Evolutionary conservation across 768 basidiomycete species (phyloP).

Genomic region (Termitomyces sp.): DNA sequence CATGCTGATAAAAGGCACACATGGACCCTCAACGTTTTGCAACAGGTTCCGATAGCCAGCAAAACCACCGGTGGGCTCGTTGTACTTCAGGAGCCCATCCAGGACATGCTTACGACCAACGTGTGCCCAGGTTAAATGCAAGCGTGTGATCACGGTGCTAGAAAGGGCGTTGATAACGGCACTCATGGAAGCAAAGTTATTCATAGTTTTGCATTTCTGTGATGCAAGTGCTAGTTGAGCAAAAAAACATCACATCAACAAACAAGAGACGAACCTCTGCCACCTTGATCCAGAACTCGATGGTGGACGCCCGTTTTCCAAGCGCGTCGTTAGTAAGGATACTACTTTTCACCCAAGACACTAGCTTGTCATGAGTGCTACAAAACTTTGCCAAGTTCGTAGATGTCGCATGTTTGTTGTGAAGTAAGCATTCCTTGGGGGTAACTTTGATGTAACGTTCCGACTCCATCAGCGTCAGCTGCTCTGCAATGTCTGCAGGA

Average conservation of each 20-base stretch:
- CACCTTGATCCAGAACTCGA: constrained; percentile 74
- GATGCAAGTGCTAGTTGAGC: background rate
- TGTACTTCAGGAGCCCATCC: constrained; percentile 46
- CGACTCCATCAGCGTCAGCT: constrained; percentile 73
- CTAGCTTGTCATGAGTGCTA: constrained; percentile 54
- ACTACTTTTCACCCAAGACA: constrained; percentile 62
- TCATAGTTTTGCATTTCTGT: constrained; percentile 59
- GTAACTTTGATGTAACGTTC: constrained; percentile 64
- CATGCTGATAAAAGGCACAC: constrained; percentile 64
- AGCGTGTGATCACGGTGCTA: constrained; percentile 47
- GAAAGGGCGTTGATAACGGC: constrained; percentile 61
- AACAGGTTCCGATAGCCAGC: constrained; percentile 47
- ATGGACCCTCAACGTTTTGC: constrained; percentile 44
- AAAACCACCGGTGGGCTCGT: constrained; percentile 56
- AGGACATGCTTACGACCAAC: constrained; percentile 44
- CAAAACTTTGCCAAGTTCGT: constrained; percentile 50
- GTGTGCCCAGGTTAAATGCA: constrained; percentile 65
- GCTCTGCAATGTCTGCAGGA: constrained; percentile 68
- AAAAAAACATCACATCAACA: background rate
- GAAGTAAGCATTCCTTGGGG: constrained; percentile 68
- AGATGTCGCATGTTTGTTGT: constrained; percentile 35
- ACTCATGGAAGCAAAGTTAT: constrained; percentile 65
- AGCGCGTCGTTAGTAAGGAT: constrained; percentile 47
- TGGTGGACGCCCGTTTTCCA: constrained; percentile 47
- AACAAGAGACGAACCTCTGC: constrained; percentile 47